Percentiles rank a stretch among this genome's conserved stretches.
Conservation (phyloP, 306 rosid genomes). For the Sechiopsis laciniata region DNA sequence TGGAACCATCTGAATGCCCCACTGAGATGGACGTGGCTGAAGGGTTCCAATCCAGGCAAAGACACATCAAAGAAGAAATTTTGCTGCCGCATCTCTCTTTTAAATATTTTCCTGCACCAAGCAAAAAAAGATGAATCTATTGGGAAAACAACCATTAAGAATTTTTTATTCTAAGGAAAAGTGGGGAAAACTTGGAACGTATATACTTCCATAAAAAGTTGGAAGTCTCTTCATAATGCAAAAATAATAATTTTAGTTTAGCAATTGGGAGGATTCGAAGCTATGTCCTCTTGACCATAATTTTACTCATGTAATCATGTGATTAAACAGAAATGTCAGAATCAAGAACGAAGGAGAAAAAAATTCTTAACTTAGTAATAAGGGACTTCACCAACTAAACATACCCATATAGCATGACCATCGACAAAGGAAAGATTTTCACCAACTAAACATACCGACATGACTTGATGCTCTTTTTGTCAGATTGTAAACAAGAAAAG, state of each 20-base stretch:
- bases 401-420: too few relatives aligned
- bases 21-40: conserved; percentile 58
- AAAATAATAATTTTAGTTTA: too few relatives aligned
- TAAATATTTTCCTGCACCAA: conserved; percentile 42
- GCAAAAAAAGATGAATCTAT: conserved; percentile 3
- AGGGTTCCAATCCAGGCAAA: conserved; percentile 76
- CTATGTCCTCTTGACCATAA: too few relatives aligned
- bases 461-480: not conserved
- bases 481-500: not conserved
- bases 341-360: not conserved
- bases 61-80: conserved; percentile 66
- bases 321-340: not conserved
- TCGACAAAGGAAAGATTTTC: not conserved
- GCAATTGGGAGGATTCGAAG: too few relatives aligned
- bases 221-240: not conserved
- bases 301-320: too few relatives aligned
- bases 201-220: not conserved
- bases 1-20: conserved; percentile 75
- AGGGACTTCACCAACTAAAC: too few relatives aligned
- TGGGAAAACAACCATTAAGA: not conserved
- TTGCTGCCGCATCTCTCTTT: conserved; percentile 47
- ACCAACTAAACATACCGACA: not conserved
- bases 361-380: too few relatives aligned
- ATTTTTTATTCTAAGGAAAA: not conserved
- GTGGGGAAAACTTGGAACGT: not conserved